Base-by-base conservation (phyloP, 352 stramenopile species). In the Pilasporangium apinafurcum region DNA sequence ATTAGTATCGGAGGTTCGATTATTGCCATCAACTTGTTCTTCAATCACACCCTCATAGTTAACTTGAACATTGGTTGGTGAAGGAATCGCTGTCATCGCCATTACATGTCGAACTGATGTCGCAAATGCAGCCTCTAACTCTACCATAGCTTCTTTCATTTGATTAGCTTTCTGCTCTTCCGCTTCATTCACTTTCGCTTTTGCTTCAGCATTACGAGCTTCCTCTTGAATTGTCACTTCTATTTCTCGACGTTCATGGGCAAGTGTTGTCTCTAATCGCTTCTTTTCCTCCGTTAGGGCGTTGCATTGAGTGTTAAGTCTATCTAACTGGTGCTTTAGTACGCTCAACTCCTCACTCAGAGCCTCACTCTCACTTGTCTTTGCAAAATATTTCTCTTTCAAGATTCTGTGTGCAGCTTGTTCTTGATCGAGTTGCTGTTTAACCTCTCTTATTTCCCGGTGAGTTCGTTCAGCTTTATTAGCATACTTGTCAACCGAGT, bases 401-500 rank as follows among this genome's bases (percentile, higher is more conserved):
- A 37, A 25, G 39, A 2, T 46, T 35, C 26, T 49, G 25, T 12
- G 10, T 26, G 60, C 40, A 21, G 41, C 34, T 29, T 61, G 17
- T 12, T 42, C 43, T 22, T 14, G 35, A 10, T 31, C 18, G 1
- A 68, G 28, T n/a, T 74, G 44, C 0, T 4, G 16, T 44, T 75
- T 37, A 0, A 86, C 36, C 10, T 50, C 27, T 14, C 59, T 52
- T 10, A 58, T 50, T 51, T 73, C 53, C 20, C 44, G 48, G 1
- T 48, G 42, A 3, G 54, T 48, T 27, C 64, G 53, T 30, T 75
- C 68, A 3, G 49, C 37, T 8, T 54, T 57, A 1, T 29, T 26
- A 16, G 70, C 51, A 34, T 79, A 64, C 26, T 72, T 62, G 17
- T 86, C 70, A 9, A 89, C 63, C 0, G 68, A 78, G 6, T 56